These are phyloP conservation scores for Leishmania guyanensis DNA, from an alignment of 208 protist genomes.

Conservation along the genomic window DNA sequence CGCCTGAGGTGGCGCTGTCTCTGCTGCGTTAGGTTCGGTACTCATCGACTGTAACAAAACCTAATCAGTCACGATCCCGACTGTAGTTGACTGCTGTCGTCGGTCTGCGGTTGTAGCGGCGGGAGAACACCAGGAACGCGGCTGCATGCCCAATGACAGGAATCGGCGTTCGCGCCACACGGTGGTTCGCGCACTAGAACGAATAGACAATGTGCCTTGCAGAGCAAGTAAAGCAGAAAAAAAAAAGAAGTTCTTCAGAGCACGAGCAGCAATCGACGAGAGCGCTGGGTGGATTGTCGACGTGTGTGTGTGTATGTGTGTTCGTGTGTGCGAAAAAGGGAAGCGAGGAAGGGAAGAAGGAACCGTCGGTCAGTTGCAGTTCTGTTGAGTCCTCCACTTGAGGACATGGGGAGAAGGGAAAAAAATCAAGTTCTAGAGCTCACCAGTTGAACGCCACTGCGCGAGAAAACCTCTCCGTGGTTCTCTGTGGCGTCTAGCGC, in stretches of 20 bases:
- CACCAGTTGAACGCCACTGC: not conserved
- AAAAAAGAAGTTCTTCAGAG: not conserved
- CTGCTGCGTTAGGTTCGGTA: not conserved
- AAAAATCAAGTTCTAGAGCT: not conserved
- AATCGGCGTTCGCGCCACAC: not conserved
- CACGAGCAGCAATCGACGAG: not conserved
- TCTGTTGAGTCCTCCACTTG: not conserved
- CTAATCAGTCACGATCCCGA: not conserved
- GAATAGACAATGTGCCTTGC: not conserved
- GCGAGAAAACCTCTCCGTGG: not conserved
- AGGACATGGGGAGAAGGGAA: not conserved
- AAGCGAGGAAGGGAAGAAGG: not conserved
- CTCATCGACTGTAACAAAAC: not conserved
- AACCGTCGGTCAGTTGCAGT: not conserved
- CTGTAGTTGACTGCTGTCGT: not conserved
- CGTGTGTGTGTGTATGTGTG: not conserved
- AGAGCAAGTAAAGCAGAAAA: not conserved
- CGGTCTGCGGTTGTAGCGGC: not conserved
- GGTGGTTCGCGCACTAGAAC: not conserved
- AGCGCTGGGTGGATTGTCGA: not conserved
- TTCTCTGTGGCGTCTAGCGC: not conserved
- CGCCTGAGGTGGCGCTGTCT: not conserved
- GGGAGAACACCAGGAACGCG: not conserved
- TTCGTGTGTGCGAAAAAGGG: not conserved
- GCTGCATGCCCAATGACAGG: not conserved